Conservation (phyloP, 148 eudicot species). For the Bassia scoparia region DNA sequence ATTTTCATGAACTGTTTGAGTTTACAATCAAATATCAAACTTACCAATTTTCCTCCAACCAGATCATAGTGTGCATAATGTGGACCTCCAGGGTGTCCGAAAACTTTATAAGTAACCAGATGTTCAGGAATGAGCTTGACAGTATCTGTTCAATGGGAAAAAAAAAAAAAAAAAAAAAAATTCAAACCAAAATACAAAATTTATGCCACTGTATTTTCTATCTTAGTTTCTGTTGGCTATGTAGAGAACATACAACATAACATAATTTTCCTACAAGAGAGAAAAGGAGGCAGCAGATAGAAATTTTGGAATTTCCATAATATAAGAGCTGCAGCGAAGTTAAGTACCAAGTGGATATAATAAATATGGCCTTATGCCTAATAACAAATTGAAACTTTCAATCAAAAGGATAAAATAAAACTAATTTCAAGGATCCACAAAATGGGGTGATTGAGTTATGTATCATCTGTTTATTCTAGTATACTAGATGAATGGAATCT, state of each 20-base stretch:
- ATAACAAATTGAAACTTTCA: neutral
- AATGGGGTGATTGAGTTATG: neutral
- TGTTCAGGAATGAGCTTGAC: conserved; percentile 68
- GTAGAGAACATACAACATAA: neutral
- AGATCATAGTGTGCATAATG: conserved; percentile 98
- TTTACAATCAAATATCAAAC: conserved; percentile 12
- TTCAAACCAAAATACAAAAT: neutral
- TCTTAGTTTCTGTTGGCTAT: neutral
- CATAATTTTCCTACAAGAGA: neutral
- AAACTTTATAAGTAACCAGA: conserved; percentile 70
- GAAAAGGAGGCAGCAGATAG: neutral
- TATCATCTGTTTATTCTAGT: neutral
- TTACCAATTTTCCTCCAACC: conserved; percentile 84
- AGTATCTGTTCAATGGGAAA: conserved; percentile 65
- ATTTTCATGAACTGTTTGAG: neutral
- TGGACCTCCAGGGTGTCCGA: conserved; percentile 82
- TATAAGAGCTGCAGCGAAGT: neutral
- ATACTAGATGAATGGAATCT: neutral
- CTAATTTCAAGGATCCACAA: neutral
- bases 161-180: too few relatives aligned
- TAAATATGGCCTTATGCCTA: neutral
- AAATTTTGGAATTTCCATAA: neutral
- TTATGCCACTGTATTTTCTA: neutral
- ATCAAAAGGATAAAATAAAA: neutral
- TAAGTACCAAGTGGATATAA: neutral